Evolutionary conservation across 768 basidiomycete species (phyloP).

Genomic region (Macrolepiota albuminosa): DNA sequence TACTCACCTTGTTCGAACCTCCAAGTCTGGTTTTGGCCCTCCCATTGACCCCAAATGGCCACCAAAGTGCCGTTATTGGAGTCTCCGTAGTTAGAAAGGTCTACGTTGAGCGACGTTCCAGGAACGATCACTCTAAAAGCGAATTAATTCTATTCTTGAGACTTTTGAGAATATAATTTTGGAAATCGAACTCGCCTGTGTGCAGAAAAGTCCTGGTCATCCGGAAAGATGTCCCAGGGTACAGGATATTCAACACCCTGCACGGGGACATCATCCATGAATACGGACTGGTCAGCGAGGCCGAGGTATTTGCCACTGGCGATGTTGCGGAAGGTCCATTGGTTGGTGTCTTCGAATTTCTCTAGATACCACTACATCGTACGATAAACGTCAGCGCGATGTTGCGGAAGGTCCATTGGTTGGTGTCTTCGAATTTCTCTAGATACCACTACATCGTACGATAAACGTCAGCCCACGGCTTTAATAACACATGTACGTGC

Average conservation of each 20-base stretch:
- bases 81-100: slow-evolving; percentile 39
- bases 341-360: neutral
- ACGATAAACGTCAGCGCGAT: neutral
- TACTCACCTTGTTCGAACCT: slow-evolving; percentile 20
- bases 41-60: slow-evolving; percentile 36
- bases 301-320: slow-evolving; percentile 16
- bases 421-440: neutral
- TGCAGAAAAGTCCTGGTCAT: slow-evolving; percentile 5
- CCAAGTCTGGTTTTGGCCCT: slow-evolving; percentile 42
- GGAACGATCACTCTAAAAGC: neutral
- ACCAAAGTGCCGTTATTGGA: slow-evolving; percentile 33
- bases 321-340: slow-evolving; percentile 18
- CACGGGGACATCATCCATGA: slow-evolving; percentile 8
- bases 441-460: slow-evolving; percentile 15
- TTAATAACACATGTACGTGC: slow-evolving; percentile 16
- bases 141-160: neutral
- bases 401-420: slow-evolving; percentile 19
- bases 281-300: neutral
- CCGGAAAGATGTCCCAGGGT: slow-evolving; percentile 18
- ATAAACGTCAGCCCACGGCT: neutral
- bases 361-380: slow-evolving; percentile 16
- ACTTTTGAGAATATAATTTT: neutral
- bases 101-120: slow-evolving; percentile 16
- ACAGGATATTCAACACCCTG: slow-evolving; percentile 8
- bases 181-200: slow-evolving; percentile 13